Evolutionary conservation across 257 asterid species (phyloP).

Genomic region (Fraxinus cuspidata): DNA sequence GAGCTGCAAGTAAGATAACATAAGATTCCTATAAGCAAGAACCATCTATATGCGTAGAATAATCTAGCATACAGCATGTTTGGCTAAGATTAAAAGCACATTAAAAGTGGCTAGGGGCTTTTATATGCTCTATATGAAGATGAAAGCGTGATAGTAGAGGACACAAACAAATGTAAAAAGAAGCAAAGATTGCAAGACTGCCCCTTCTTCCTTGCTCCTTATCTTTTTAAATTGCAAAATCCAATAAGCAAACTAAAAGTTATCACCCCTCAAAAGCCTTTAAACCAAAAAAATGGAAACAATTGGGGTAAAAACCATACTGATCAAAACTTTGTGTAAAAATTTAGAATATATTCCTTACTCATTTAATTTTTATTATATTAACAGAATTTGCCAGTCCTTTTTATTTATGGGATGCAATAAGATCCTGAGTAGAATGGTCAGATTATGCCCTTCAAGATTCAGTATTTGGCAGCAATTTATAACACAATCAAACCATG

Average conservation of each 20-base stretch:
- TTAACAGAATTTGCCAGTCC: neutral
- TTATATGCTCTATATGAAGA: neutral
- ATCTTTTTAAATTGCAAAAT: neutral
- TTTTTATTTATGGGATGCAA: neutral
- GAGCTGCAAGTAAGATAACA: neutral
- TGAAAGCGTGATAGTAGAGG: neutral
- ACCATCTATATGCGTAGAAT: neutral
- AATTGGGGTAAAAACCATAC: neutral
- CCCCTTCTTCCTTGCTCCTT: neutral
- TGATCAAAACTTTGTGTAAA: neutral
- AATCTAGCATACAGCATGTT: neutral
- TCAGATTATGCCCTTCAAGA: neutral
- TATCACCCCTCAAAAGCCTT: neutral
- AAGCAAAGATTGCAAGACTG: neutral
- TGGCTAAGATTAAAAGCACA: neutral
- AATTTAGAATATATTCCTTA: neutral
- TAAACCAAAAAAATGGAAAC: no score
- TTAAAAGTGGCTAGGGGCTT: neutral
- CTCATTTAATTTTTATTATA: neutral
- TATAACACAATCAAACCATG: neutral
- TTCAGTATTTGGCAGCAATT: neutral
- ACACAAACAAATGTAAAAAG: neutral
- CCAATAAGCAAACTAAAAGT: neutral
- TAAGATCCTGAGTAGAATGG: neutral
- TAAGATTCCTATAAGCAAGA: neutral